A percentile compares a stretch with the other conserved stretches of the same genome.
These are phyloP conservation scores for Sugiyamaella castrensis DNA, from an alignment of 1,139 yeast genomes.

Conservation along the genomic window DNA sequence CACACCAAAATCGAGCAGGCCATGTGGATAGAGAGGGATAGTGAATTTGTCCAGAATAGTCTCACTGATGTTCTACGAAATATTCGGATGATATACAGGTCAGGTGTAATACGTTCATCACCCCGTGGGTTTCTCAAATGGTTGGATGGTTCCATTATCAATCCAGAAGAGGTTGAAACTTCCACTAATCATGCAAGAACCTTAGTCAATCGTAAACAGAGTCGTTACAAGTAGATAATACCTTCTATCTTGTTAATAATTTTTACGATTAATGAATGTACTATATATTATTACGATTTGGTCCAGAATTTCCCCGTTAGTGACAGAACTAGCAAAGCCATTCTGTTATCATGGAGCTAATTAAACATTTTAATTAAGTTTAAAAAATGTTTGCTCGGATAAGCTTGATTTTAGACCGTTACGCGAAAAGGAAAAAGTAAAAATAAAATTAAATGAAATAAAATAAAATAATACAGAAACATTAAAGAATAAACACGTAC, in stretches of 20 bases:
- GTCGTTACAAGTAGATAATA: no score
- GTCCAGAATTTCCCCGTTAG: no score
- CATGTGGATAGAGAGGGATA: slow-evolving; percentile 25
- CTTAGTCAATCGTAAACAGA: neutral
- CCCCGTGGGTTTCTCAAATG: slow-evolving; percentile 18
- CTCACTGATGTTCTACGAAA: neutral
- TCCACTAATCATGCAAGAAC: neutral
- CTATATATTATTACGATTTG: neutral
- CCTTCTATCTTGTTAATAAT: neutral
- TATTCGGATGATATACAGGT: slow-evolving; percentile 9
- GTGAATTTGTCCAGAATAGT: slow-evolving; percentile 18
- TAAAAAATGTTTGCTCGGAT: no score
- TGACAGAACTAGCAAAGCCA: no score
- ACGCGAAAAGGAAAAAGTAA: no score
- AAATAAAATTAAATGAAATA: no score
- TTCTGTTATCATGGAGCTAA: no score
- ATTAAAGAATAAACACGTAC: no score
- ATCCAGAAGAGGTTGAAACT: slow-evolving; percentile 14
- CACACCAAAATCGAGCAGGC: slow-evolving; percentile 21
- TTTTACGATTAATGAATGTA: no score
- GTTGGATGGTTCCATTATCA: slow-evolving; percentile 25
- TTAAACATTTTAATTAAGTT: no score
- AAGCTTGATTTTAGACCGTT: no score
- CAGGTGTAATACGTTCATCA: slow-evolving; percentile 6
- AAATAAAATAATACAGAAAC: no score